Evolutionary conservation across 768 basidiomycete species (phyloP).

Genomic region (Daedalea quercina): DNA sequence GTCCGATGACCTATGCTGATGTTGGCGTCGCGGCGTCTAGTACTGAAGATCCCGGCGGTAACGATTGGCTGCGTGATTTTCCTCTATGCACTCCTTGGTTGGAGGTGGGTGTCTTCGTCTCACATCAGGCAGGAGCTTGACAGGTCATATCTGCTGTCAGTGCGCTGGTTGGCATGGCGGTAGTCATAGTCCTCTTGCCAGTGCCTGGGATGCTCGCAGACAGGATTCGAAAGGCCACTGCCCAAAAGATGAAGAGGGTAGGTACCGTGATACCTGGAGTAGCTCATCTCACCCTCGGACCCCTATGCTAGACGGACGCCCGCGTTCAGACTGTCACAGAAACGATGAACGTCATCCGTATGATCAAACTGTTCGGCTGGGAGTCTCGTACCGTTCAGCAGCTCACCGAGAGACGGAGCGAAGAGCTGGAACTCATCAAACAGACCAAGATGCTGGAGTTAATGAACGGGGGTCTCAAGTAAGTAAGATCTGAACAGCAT

Average conservation of each 20-base stretch:
- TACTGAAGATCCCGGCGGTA: slow-evolving; percentile 9
- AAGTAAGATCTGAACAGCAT: slow-evolving; percentile 5
- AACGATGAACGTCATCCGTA: slow-evolving; percentile 34
- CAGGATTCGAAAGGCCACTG: slow-evolving; percentile 27
- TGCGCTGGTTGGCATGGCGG: slow-evolving; percentile 36
- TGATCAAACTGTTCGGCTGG: slow-evolving; percentile 44
- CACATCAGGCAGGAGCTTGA: not conserved
- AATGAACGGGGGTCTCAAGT: slow-evolving; percentile 39
- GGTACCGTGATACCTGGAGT: not conserved
- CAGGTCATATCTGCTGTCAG: slow-evolving; percentile 9
- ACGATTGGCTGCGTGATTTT: slow-evolving; percentile 35
- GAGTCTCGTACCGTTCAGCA: slow-evolving; percentile 41
- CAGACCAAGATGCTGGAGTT: slow-evolving; percentile 47
- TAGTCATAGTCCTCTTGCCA: slow-evolving; percentile 37
- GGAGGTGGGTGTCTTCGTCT: slow-evolving; percentile 29
- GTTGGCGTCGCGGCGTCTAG: not conserved
- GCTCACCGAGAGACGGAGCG: slow-evolving; percentile 51
- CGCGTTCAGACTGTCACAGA: slow-evolving; percentile 37
- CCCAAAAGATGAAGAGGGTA: slow-evolving; percentile 36
- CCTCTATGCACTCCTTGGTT: slow-evolving; percentile 41
- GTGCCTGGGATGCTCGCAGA: slow-evolving; percentile 36
- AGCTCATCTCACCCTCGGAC: slow-evolving; percentile 18
- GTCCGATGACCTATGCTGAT: too few species aligned
- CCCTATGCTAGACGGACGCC: slow-evolving; percentile 31
- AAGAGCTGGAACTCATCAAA: slow-evolving; percentile 52